Percentiles rank a stretch among this genome's conserved stretches.
phyloP scores from a whole-genome alignment of 805 yeast species.

The Wickerhamomyces queroliae region DNA sequence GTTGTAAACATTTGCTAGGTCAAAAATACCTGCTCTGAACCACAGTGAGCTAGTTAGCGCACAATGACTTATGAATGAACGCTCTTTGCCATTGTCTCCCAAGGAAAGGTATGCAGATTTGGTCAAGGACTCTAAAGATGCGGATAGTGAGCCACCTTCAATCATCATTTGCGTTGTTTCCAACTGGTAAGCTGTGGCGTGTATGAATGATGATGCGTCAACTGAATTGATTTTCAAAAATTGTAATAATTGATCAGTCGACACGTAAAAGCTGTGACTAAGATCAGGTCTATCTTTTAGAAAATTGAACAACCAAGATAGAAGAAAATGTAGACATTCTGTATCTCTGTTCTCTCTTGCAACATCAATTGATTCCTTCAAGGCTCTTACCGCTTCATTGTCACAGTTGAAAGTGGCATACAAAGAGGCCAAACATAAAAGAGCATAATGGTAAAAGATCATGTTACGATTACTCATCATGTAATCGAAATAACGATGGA shows the following conservation, averaged over 20 bases:
- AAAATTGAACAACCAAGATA: slow-evolving; percentile 71
- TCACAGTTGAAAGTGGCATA: slow-evolving; percentile 67
- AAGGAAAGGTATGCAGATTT: slow-evolving; percentile 52
- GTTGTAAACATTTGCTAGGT: slow-evolving; percentile 41
- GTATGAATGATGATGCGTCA: slow-evolving; percentile 23
- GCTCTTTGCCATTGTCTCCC: slow-evolving; percentile 31
- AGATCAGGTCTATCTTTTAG: slow-evolving; percentile 61
- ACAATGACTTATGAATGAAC: slow-evolving; percentile 37
- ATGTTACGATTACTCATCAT: slow-evolving; percentile 64
- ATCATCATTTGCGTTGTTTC: slow-evolving; percentile 52
- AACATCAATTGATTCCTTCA: slow-evolving; percentile 81
- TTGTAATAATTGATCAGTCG: slow-evolving; percentile 61
- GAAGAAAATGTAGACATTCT: slow-evolving; percentile 61
- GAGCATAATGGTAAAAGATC: slow-evolving; percentile 70
- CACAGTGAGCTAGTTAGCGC: slow-evolving; percentile 41
- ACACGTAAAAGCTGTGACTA: slow-evolving; percentile 42
- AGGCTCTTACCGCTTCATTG: slow-evolving; percentile 59
- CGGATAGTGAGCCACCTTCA: slow-evolving; percentile 41
- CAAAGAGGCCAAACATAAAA: slow-evolving; percentile 62
- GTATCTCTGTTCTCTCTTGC: slow-evolving; percentile 83
- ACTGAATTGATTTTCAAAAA: slow-evolving; percentile 34
- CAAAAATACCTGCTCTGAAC: slow-evolving; percentile 45
- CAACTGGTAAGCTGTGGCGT: slow-evolving; percentile 58
- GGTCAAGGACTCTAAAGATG: slow-evolving; percentile 48
- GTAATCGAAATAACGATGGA: slow-evolving; percentile 67